Evolutionary conservation across 345 rosid species (phyloP), one percentile per base, ranked within the genome.

Genomic region (Pistacia integerrima): DNA sequence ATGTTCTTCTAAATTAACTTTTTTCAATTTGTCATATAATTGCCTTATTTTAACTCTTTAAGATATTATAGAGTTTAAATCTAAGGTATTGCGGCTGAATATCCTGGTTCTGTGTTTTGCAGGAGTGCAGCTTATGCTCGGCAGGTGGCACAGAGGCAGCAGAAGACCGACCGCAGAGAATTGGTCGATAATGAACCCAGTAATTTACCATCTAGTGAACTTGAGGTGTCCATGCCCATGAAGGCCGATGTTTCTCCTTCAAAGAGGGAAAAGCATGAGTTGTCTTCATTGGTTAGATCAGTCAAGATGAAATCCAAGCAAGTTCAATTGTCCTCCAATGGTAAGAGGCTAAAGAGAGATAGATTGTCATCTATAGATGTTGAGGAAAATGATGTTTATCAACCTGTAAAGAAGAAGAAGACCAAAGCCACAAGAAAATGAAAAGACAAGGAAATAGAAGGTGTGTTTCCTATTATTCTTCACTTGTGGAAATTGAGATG

Each of bases 51-150:
- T 48, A 67, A 11, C 38, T 54, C 22, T 46, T 55, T 12, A 62
- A 54, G 33, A 60, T 28, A 74, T 63, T 8, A 9, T 9, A 1
- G 7, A 17, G 8, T 30, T 52, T 73, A 41, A 41, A 41, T 5
- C 71, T 41, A 1, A 74, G 44, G 28, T 17, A 0, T 56, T 73
- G 61, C 35, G 48, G 35, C 78, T 77, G 41, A 70, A 46, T 57
- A 51, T 73, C 60, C n/a, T 46, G 48, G 22, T 67, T 78, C 46
- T 73, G 30, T 73, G 25, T 70, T 13, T 69, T 88, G 85, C 85
- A 96, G 99, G 97, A 92, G 97, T 76, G 97, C 99, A 11, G 84
- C 85, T 13, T 92, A 91, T 82, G 90, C 84, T 17, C 92, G 97
- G 78, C 97, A 96, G 82, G 58, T 77, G 65, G 78, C 89, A 63